These are phyloP conservation scores for Ustilago crameri DNA, from an alignment of 1,284 basidiomycete species.

Conservation along the genomic window DNA sequence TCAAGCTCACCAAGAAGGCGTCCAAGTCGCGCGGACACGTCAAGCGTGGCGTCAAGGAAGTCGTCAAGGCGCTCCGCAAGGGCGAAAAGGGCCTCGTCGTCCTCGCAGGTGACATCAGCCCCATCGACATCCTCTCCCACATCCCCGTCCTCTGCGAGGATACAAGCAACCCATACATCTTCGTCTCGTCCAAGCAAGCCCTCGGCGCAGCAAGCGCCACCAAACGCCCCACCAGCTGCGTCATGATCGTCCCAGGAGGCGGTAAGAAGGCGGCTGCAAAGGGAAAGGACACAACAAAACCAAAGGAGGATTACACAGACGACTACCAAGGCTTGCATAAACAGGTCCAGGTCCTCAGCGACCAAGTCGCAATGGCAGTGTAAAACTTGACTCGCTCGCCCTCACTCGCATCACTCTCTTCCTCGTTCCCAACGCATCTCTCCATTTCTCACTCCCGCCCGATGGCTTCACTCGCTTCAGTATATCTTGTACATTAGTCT, in stretches of 20 bases:
- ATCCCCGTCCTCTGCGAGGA: constrained; percentile 95
- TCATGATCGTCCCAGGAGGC: constrained; percentile 77
- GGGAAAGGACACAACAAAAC: constrained; percentile 71
- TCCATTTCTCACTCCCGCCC: constrained; percentile 4
- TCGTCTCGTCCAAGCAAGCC: constrained; percentile 72
- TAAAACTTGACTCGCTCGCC: constrained; percentile 3
- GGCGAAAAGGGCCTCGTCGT: constrained; percentile 76
- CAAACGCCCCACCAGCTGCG: constrained; percentile 96
- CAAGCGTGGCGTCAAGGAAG: constrained; percentile 68
- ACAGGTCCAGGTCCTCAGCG: constrained; percentile 72
- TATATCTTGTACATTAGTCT: constrained; percentile 19
- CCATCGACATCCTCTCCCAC: constrained; percentile 97
- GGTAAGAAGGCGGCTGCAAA: constrained; percentile 77
- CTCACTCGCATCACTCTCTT: background rate
- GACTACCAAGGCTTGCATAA: constrained; percentile 84
- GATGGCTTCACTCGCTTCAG: background rate
- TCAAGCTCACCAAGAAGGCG: constrained; percentile 68
- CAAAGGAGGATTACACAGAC: constrained; percentile 82
- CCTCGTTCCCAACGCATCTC: background rate
- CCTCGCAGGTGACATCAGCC: constrained; percentile 95
- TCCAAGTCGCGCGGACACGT: constrained; percentile 67
- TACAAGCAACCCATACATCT: constrained; percentile 89
- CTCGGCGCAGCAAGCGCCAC: constrained; percentile 94
- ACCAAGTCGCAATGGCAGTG: constrained; percentile 41
- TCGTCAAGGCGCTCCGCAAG: constrained; percentile 66